A percentile compares a stretch with the other conserved stretches of the same genome.
These are phyloP conservation scores for Tuber aestivum DNA, from an alignment of 495 filamentous ascomycete species.

Conservation along the genomic window DNA sequence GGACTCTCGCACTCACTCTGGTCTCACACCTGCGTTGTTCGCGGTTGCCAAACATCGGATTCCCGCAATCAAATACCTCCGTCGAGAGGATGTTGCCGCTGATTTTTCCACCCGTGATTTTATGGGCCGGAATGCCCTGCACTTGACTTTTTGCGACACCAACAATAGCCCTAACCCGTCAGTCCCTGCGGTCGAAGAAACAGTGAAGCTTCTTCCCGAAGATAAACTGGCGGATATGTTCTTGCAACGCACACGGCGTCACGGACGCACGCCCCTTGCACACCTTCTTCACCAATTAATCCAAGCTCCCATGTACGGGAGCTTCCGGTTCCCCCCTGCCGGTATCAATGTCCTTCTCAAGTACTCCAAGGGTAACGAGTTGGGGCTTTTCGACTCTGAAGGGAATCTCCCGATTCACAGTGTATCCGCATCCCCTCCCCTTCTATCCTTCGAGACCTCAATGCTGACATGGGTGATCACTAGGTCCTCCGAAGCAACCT, in stretches of 20 bases:
- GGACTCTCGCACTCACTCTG: constrained; percentile 16
- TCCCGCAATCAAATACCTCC: constrained; percentile 12
- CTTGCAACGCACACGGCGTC: constrained; percentile 23
- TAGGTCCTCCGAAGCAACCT: constrained; percentile 18
- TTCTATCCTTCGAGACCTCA: neutral
- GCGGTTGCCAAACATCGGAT: constrained; percentile 8
- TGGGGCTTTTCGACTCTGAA: constrained; percentile 31
- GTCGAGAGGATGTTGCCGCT: constrained; percentile 15
- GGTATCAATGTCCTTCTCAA: constrained; percentile 17
- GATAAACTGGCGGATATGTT: constrained; percentile 3
- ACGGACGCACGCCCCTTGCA: constrained; percentile 25
- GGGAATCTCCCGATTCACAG: constrained; percentile 37
- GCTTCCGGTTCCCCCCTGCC: neutral
- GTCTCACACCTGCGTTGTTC: constrained; percentile 30
- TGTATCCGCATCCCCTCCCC: constrained; percentile 10
- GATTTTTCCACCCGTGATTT: constrained; percentile 33
- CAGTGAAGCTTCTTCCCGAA: constrained; percentile 18
- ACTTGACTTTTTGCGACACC: constrained; percentile 7
- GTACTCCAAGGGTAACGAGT: constrained; percentile 22
- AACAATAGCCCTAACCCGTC: neutral
- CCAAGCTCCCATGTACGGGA: neutral
- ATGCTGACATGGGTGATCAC: constrained; percentile 15
- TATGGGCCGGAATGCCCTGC: constrained; percentile 27
- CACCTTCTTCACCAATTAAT: constrained; percentile 15
- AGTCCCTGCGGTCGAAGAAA: neutral